Evolutionary conservation across 495 filamentous ascomycete genomes (phyloP).

Genomic region (Symbiotaphrina buchneri): DNA sequence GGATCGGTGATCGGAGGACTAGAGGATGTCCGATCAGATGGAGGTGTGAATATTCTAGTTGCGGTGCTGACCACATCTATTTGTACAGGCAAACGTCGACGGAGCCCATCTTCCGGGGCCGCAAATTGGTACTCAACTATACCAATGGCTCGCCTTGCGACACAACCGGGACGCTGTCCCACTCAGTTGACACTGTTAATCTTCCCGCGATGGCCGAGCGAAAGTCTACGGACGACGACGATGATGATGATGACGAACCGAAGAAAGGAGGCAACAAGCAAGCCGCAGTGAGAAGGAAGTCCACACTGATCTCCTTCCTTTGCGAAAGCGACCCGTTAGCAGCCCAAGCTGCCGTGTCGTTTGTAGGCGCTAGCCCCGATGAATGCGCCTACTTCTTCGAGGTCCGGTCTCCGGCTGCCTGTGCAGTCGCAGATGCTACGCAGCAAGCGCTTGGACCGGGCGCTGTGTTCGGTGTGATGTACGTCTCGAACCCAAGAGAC

Average conservation of each 20-base stretch:
- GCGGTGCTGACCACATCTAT: too few species aligned
- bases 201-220: slow-evolving; percentile 9
- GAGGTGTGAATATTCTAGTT: too few species aligned
- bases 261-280: slow-evolving; percentile 14
- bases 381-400: slow-evolving; percentile 96
- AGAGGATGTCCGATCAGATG: too few species aligned
- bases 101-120: slow-evolving; percentile 54
- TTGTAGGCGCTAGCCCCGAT: slow-evolving; percentile 63
- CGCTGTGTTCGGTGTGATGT: slow-evolving; percentile 86
- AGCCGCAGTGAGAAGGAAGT: slow-evolving; percentile 38
- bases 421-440: slow-evolving; percentile 42
- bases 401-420: slow-evolving; percentile 69
- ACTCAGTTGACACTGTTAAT: slow-evolving; percentile 5
- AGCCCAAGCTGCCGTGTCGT: slow-evolving; percentile 44
- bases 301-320: slow-evolving; percentile 75
- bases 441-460: slow-evolving; percentile 50
- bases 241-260: slow-evolving; percentile 14
- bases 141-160: slow-evolving; percentile 54
- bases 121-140: slow-evolving; percentile 84
- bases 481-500: slow-evolving; percentile 14
- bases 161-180: slow-evolving; percentile 27
- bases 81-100: slow-evolving; percentile 36
- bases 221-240: slow-evolving; percentile 15
- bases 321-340: slow-evolving; percentile 56
- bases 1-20: too few species aligned